Evolutionary conservation across 1,139 yeast species (phyloP), one percentile per base, ranked within the genome.

Genomic region (Barnettozyma hawaiiensis): DNA sequence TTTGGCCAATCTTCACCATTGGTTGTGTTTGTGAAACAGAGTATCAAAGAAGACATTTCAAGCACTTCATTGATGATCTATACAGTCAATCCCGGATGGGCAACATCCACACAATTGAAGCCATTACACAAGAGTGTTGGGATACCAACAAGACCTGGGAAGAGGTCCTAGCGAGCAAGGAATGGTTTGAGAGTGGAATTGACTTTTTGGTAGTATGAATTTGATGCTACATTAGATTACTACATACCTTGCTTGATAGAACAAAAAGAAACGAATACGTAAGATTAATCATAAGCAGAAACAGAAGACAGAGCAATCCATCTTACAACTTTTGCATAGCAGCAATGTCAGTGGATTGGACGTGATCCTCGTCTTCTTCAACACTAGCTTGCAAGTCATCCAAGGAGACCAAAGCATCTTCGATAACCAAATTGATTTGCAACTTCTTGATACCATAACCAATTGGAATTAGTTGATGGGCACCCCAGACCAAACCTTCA

Each of bases 361-460:
- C 97, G 75, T 89, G 94, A 76, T 92, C 99, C 79, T 92, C 98
- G 69, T 85, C 95, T 65, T 83, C 97, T 76, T 87, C 96, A 62
- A 92, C 82, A 47, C 58, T 57, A 57, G 70, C 76, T 75, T 90
- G 95, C 67, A 94, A 83, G 47, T 85, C 97, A 60, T 85, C 96
- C 62, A 89, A 65, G 53, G 97, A 86, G 57, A 92, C 96, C 80
- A 82, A 82, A 59, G 79, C 96, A 72, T 92, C 99, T 80, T 90
- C 97, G 60, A 92, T 83, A 67, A 92, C 98, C 75, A 85, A 74
- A 92, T 89, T 92, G 73, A 94, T 86, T 79, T 92, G 98, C 70
- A 92, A 81, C 81, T 94, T 92, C 85, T 87, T 87, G 79, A 92
- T 92, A 81, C 99, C 99, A 84, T 78, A 92, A 73, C 98, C 99